These are phyloP conservation scores for Ophiocordyceps australis DNA, from an alignment of 2,329 filamentous ascomycete genomes.

Conservation along the genomic window DNA sequence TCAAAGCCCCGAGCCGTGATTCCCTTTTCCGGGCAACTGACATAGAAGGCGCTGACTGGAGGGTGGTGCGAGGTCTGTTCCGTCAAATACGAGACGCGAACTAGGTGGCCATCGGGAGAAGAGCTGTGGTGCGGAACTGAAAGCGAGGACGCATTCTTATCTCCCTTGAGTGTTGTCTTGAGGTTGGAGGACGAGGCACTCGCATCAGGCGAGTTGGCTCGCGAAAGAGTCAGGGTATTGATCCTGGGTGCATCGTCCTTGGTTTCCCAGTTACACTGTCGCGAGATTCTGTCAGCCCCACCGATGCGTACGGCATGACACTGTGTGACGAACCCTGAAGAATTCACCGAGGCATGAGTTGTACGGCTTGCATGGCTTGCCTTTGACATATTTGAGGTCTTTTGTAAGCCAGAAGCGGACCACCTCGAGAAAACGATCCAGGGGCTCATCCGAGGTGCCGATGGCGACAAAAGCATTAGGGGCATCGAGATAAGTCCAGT, in stretches of 20 bases:
- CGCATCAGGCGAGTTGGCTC: constrained; percentile 13
- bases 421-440: constrained; percentile 90
- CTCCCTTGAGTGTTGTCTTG: constrained; percentile 23
- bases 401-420: constrained; percentile 98
- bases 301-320: too few relatives aligned
- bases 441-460: constrained; percentile 76
- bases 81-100: constrained; percentile 83
- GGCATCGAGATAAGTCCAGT: constrained; percentile 96
- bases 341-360: constrained; percentile 96
- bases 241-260: constrained; percentile 59
- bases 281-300: too few relatives aligned
- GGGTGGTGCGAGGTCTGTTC: constrained; percentile 98
- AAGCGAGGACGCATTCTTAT: constrained; percentile 27
- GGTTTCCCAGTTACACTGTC: constrained; percentile 85
- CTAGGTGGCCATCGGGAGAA: constrained; percentile 25
- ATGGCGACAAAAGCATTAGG: constrained; percentile 74
- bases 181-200: constrained; percentile 27
- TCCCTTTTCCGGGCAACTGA: constrained; percentile 82
- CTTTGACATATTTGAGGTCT: constrained; percentile 96
- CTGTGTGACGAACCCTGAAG: constrained; percentile 61
- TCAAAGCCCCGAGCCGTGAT: constrained; percentile 81
- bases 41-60: constrained; percentile 87
- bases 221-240: constrained; percentile 22
- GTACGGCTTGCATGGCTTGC: constrained; percentile 96
- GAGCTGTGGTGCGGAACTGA: constrained; percentile 30